Evolutionary conservation across 768 basidiomycete genomes (phyloP).

Genomic region (Panaeolus papilionaceus): DNA sequence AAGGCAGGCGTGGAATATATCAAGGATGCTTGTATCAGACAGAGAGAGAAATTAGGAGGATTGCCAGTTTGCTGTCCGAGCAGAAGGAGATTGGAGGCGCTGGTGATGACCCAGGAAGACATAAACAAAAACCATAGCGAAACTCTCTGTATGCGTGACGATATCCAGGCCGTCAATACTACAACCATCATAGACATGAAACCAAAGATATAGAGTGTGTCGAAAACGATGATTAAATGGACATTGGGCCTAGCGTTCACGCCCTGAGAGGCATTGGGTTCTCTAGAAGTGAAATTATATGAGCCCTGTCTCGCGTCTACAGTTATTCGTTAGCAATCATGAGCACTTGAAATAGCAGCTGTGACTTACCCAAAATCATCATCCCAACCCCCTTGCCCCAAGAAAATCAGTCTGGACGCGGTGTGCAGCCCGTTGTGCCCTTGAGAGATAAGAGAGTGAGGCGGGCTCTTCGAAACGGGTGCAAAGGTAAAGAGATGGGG

Average conservation of each 20-base stretch:
- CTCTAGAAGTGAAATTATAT: background rate
- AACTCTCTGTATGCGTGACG: conserved; percentile 21
- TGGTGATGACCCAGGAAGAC: conserved; percentile 23
- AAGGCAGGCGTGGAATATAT: conserved; percentile 26
- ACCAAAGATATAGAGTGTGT: conserved; percentile 21
- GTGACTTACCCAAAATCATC: background rate
- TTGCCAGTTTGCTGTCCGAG: conserved; percentile 25
- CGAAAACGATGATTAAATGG: conserved; percentile 24
- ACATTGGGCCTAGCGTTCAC: background rate
- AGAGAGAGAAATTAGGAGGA: conserved; percentile 17
- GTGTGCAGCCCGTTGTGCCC: background rate
- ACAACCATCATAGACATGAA: conserved; percentile 21
- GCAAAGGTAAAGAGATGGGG: background rate
- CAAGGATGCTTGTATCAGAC: conserved; percentile 25
- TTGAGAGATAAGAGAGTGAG: background rate
- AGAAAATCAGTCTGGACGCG: background rate
- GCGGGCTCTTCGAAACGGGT: background rate
- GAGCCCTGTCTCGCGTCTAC: background rate
- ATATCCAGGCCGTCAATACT: conserved; percentile 23
- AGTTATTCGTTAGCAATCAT: background rate
- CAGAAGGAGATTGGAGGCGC: conserved; percentile 23
- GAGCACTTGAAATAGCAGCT: background rate
- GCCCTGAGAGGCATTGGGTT: background rate
- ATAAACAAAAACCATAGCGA: conserved; percentile 28
- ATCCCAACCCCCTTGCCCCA: background rate